Evolutionary conservation across 352 stramenopile genomes (phyloP), one percentile per base, ranked within the genome.

Genomic region (Phytophthora pluvialis): DNA sequence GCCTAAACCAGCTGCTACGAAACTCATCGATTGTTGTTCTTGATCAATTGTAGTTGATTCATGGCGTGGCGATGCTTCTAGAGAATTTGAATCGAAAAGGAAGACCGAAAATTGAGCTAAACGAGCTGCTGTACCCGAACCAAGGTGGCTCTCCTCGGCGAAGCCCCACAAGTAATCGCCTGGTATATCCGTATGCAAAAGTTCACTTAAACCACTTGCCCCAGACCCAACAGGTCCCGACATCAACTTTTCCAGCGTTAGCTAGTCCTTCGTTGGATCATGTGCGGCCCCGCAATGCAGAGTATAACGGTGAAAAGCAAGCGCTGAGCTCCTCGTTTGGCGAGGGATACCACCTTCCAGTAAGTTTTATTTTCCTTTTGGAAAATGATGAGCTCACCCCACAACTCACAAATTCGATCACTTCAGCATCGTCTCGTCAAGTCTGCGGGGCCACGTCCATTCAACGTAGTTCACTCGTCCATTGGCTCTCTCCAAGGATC

Each of bases 141-240:
- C 18, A 60, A 54, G 25, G 57, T 44, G 29, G 31, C 4, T 78
- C 69, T 26, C 72, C 69, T 48, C 50, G 54, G 3, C 66, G 44
- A 44, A 77, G 64, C 28, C 70, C 69, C 49, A 62, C 50, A 7
- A 61, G 59, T 33, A 75, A 70, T 45, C 74, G 82, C 0, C 56
- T 56, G 3, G 13, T 87, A 13, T 89, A 87, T 33, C 82, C 80
- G 1, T 59, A 77, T 3, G 51, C 64, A 0, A 80, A 75, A 25
- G 66, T 93, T 32, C 78, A 91, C 31, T 43, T 93, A 43, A 86
- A 67, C 40, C 54, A 65, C 26, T 56, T 93, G 9, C 83, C 83
- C 0, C 47, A 58, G 1, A 83, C 81, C 0, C 83, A 93, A 35
- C 73, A 91, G 16, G 78, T 93, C 8, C 70, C 80, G 12, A 93